Evolutionary conservation across 768 basidiomycete genomes (phyloP).

Genomic region (Tricholoma sp.): DNA sequence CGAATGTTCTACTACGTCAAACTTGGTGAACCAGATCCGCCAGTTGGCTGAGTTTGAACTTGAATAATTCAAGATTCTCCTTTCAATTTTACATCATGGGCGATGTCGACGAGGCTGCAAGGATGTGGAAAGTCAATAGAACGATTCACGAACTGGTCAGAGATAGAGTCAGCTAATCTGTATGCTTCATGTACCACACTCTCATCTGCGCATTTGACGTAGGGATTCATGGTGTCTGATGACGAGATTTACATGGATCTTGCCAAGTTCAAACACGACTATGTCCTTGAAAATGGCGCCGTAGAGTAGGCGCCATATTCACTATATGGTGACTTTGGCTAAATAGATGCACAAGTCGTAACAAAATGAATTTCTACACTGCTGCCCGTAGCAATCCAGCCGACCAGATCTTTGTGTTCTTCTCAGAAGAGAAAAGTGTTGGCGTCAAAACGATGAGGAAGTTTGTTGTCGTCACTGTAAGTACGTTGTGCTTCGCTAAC

Average conservation of each 20-base stretch:
- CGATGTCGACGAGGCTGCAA: conserved; percentile 76
- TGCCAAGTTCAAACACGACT: conserved; percentile 64
- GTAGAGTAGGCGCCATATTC: conserved; percentile 67
- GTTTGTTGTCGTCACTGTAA: conserved; percentile 40
- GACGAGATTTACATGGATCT: conserved; percentile 92
- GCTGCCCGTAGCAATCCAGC: conserved; percentile 57
- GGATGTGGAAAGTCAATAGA: conserved; percentile 92
- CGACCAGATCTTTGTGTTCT: conserved; percentile 91
- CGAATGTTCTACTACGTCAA: too few species aligned
- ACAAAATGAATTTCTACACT: conserved; percentile 87
- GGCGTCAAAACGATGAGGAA: conserved; percentile 98
- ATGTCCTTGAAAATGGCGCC: conserved; percentile 65
- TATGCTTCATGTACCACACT: conserved; percentile 12
- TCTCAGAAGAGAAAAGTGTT: conserved; percentile 92
- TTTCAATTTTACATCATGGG: conserved; percentile 41
- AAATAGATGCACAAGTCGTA: conserved; percentile 51
- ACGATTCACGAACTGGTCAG: conserved; percentile 95
- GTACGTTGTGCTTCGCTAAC: conserved; percentile 5
- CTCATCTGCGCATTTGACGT: conserved; percentile 20
- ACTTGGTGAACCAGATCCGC: too few species aligned
- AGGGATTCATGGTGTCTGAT: conserved; percentile 93
- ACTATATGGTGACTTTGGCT: conserved; percentile 16
- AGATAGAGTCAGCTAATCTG: conserved; percentile 67
- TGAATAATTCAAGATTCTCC: conserved; percentile 32
- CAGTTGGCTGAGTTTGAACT: too few species aligned